phyloP scores from a whole-genome alignment of 805 yeast species.

The Torulaspora gathmanii region DNA sequence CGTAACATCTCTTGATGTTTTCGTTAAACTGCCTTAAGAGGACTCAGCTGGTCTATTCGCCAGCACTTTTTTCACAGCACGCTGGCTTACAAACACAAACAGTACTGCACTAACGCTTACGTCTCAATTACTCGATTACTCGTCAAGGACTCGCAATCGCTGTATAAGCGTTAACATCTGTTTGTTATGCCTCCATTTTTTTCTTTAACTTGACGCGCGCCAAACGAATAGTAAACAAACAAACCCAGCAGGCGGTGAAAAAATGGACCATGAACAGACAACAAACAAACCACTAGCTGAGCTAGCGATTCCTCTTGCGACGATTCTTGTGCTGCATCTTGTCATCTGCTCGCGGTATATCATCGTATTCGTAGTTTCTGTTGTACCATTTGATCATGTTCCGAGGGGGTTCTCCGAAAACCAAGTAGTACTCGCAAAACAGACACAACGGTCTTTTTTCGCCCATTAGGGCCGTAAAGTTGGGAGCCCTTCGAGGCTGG shows the following conservation, averaged over 20 bases:
- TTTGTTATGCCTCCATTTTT: slow-evolving; percentile 1
- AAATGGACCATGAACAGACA: background rate
- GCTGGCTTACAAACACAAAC: too few relatives aligned
- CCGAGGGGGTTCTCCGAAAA: slow-evolving; percentile 47
- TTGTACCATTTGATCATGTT: slow-evolving; percentile 51
- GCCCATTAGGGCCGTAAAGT: slow-evolving; percentile 24
- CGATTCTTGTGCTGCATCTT: slow-evolving; percentile 14
- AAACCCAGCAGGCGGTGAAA: slow-evolving; percentile 10
- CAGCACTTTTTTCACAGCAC: too few relatives aligned
- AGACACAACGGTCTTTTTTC: slow-evolving; percentile 37
- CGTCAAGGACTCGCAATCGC: background rate
- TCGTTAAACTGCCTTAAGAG: too few relatives aligned
- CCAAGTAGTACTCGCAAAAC: slow-evolving; percentile 50
- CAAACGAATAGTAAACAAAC: slow-evolving; percentile 11
- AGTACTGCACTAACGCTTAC: too few relatives aligned
- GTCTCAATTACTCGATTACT: slow-evolving; percentile 2
- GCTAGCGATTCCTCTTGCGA: slow-evolving; percentile 21
- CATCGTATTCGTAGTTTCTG: slow-evolving; percentile 26
- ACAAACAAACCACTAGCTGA: background rate
- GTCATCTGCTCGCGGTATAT: slow-evolving; percentile 15
- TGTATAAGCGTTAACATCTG: background rate
- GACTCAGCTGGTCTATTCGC: too few relatives aligned
- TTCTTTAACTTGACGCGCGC: slow-evolving; percentile 2
- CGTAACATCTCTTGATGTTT: too few relatives aligned
- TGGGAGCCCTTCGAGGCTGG: slow-evolving; percentile 16